Evolutionary conservation across 148 eudicot species (phyloP), one percentile per base, ranked within the genome.

Genomic region (Diospyros lotus): DNA sequence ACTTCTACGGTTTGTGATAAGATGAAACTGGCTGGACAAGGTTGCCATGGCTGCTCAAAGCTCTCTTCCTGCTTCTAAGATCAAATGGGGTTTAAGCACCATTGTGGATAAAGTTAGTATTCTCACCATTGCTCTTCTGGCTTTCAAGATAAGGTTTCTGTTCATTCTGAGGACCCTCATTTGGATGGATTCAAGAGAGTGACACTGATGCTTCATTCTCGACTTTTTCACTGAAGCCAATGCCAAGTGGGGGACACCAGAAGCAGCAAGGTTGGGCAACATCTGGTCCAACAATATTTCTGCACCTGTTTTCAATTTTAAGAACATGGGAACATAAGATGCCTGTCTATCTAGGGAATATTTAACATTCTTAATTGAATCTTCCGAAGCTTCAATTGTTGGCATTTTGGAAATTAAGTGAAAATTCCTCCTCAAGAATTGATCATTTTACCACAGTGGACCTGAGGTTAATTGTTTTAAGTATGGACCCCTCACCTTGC

Each of bases 41-140:
- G 84, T 80, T 56, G 85, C 94, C 93, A 90, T 92, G 82, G 84
- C 70, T 80, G 78, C 68, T 68, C 41, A 40, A 9, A 51, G 59
- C 58, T 65, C 14, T 54, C 43, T 10, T 52, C 72, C 38, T 55
- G 12, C 38, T 12, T 66, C 55, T 75, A 17, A 70, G 78, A 60
- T 65, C 72, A 58, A 63, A 28, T 40, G 44, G 67, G 78, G 50
- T 73, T 67, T 52, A 8, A 48, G 4, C 52, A 68, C 62, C n/a
- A 17, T 43, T 45, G 54, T 54, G 46, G 41, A 58, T 76, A 79
- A 73, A 74, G 42, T 58, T 58, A 28, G 44, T 14, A 56, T 73
- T 73, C 55, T 76, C 40, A 76, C 79, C 62, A 65, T 76, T 44
- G 77, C 53, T 74, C 4, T 67, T 45, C 48, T 78, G 40, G 68